These are phyloP conservation scores for Plasmopara muralis DNA, from an alignment of 352 stramenopile genomes.

Conservation along the genomic window DNA sequence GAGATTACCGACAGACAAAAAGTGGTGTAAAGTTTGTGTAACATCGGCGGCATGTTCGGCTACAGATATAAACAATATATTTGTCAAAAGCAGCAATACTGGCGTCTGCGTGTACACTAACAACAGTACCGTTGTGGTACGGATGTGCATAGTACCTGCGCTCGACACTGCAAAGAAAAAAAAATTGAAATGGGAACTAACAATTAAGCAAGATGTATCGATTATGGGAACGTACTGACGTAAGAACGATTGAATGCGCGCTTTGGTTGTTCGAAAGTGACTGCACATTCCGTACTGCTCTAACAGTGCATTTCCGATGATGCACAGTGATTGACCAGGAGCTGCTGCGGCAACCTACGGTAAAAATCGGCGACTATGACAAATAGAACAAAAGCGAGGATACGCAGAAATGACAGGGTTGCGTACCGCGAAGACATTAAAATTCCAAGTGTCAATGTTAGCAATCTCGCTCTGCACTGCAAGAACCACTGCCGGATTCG, in stretches of 20 bases:
- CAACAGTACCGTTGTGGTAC: constrained; percentile 73
- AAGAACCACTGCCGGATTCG: constrained; percentile 34
- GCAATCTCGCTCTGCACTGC: constrained; percentile 47
- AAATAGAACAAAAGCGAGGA: background rate
- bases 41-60: constrained; percentile 81
- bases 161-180: constrained; percentile 32
- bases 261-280: constrained; percentile 59
- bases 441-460: constrained; percentile 57
- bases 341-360: constrained; percentile 39
- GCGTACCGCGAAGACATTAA: constrained; percentile 58
- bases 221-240: constrained; percentile 36
- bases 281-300: constrained; percentile 59
- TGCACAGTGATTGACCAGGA: constrained; percentile 49
- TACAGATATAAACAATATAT: constrained; percentile 16
- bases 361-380: constrained; percentile 3
- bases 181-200: background rate
- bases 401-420: background rate
- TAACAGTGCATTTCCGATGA: constrained; percentile 71
- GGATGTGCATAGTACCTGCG: constrained; percentile 61
- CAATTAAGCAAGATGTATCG: background rate
- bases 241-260: constrained; percentile 47
- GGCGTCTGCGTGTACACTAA: background rate
- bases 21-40: constrained; percentile 66
- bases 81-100: background rate
- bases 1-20: constrained; percentile 44